Base-by-base conservation (phyloP, 495 filamentous ascomycete genomes). In the Oidiodendron maius region DNA sequence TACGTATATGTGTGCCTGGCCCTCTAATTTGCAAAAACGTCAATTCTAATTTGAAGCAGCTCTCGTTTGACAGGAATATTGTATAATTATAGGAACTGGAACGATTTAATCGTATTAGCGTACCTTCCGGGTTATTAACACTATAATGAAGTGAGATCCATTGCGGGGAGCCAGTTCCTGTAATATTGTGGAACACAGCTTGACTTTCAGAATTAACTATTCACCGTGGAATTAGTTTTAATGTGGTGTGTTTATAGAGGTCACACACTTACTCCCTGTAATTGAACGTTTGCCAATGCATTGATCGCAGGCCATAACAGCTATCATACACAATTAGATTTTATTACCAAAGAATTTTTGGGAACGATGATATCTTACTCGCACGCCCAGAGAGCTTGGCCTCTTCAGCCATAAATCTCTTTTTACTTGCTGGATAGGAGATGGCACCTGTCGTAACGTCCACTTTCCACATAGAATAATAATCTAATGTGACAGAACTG, bases 381-480 rank as follows among this genome's bases (percentile, higher is more conserved):
- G 53, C 51, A 20, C 56, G 50, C 12, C 62, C 60, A 21, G 51
- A 56, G 12, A 66, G 38, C 12, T 55, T 52, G 5, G 64, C 64
- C 18, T 64, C 49, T 24, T 59, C 57, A 24, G 63, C 64, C 44
- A 66, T 63, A 48, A 68, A 67, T 3, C 64, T 51, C 44, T 62
- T 67, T 38, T 24, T 20, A 17, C 56, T 57, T 26, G 37, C 57
- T 6, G 68, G 65, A 37, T 57, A 61, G 13, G 54, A 59, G 17
- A 71, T 64, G 3, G 57, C 65, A 15, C 69, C 69, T 12, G 69
- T 71, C 20, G 56, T 59, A 20, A 63, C 57, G 53, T 71, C 66
- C 26, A 71, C 52, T 50, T 69, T 70, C 69, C 69, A 71, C 63
- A 69, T 68, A 50, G 63, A 49, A 57, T 68, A 62, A 47, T 70